These are phyloP conservation scores for Leishmania braziliensis DNA, from an alignment of 208 protist genomes.

Conservation along the genomic window DNA sequence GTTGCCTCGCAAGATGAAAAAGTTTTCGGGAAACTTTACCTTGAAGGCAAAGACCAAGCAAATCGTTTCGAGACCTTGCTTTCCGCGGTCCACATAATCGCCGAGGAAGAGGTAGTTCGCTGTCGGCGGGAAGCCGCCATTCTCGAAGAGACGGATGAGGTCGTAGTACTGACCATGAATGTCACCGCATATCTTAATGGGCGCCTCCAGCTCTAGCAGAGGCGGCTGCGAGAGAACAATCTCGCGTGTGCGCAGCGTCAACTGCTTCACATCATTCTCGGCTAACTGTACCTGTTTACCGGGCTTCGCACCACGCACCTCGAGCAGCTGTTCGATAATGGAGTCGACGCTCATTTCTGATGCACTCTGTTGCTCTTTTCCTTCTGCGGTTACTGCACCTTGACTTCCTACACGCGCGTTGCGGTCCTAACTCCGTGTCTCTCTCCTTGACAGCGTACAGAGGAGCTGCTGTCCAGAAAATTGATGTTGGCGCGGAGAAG, in stretches of 20 bases:
- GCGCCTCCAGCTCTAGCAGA: constrained; percentile 91
- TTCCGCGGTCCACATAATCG: constrained; percentile 99
- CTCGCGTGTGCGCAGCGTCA: constrained; percentile 82
- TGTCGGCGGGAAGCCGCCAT: constrained; percentile 98
- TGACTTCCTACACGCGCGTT: neutral
- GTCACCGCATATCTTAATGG: constrained; percentile 97
- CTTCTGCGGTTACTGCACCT: neutral
- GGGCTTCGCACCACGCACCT: constrained; percentile 87
- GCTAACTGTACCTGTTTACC: constrained; percentile 89
- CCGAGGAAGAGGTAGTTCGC: constrained; percentile 99
- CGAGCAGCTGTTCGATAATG: constrained; percentile 93
- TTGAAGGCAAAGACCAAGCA: constrained; percentile 98
- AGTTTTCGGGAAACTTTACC: constrained; percentile 99
- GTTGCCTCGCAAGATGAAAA: constrained; percentile 99
- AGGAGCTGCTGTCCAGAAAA: neutral
- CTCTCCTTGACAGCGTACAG: neutral
- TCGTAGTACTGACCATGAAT: constrained; percentile 99
- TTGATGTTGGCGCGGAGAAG: neutral
- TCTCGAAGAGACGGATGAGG: constrained; percentile 99
- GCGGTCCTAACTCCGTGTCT: neutral
- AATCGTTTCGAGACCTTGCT: constrained; percentile 98
- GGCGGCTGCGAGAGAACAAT: constrained; percentile 87
- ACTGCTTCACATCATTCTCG: constrained; percentile 89
- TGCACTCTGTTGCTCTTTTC: neutral
- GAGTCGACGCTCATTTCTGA: constrained; percentile 76